Base-by-base conservation (phyloP, 192 early-diverging fungal species). In the Martensiomyces pterosporus region DNA sequence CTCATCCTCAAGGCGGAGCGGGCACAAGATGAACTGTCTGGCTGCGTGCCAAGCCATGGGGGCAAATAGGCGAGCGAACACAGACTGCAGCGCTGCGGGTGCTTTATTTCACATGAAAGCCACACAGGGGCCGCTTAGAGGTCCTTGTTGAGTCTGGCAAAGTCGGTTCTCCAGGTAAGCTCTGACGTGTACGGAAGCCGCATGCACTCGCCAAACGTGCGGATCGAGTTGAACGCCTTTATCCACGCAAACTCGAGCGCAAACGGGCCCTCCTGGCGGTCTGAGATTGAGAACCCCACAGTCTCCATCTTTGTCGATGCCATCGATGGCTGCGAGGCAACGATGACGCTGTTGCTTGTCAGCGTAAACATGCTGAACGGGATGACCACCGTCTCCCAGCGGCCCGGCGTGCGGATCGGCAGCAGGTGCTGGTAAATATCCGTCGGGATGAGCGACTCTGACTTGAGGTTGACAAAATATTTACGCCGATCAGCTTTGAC, bases 341-440 rank as follows among this genome's bases (percentile, higher is more conserved):
- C 82, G 27, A 95, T 88, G 32, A 86, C 80, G 27, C 93, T 90
- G 52, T 94, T 84, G 53, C 82, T 85, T 7, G 94, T 98, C 29
- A 94, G 67, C 21, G 94, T 87, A 63, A 98, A 98, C 60, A 90
- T 89, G 35, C 82, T 80, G 66, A 95, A 95, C 13, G 94, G 94
- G 33, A 98, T 87, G 67, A 94, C 76, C 22, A 93, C 78, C 18
- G 80, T 86, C 77, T 98, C 93, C 93, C 93, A 98, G 57, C 86
- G 78, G 2, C 93, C 93, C 2, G 93, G 92, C 3, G 72, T 87
- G 42, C 85, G 76, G 36, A 93, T 80, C 50, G 91, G 89, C 47
- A 98, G 48, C 39, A 93, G 79, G 67, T 98, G 94, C 64, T 98
- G 94, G 77, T 89, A 95, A 18, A 95, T 78, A 67, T 92, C 87